Conservation (phyloP, 2,329 filamentous ascomycete genomes). For the Claviceps humidiphila region DNA sequence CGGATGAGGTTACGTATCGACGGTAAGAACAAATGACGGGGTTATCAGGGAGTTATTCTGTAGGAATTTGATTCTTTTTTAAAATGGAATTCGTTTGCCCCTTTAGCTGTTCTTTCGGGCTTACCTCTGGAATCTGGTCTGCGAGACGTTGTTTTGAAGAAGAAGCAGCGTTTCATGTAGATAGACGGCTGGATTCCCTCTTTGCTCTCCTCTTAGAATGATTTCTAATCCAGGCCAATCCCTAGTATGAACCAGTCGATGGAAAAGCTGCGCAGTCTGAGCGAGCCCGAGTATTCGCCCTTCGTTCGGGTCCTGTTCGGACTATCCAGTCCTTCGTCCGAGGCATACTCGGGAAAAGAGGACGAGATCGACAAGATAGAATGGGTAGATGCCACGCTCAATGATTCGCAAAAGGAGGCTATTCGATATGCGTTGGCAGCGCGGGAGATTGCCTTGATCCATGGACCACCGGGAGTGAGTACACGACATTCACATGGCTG, state of each 20-base stretch:
- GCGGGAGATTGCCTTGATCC: constrained; percentile 74
- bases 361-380: constrained; percentile 34
- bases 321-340: constrained; percentile 35
- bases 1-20: constrained; percentile 54
- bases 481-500: neutral
- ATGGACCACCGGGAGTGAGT: constrained; percentile 71
- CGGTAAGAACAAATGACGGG: constrained; percentile 22
- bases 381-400: constrained; percentile 49
- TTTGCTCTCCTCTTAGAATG: neutral
- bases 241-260: constrained; percentile 50
- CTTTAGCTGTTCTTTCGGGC: neutral
- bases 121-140: too few relatives aligned
- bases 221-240: neutral
- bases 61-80: neutral
- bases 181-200: neutral
- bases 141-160: too few relatives aligned
- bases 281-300: constrained; percentile 41
- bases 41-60: too few relatives aligned
- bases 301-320: constrained; percentile 53
- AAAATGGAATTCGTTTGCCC: too few relatives aligned
- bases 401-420: constrained; percentile 54
- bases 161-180: too few relatives aligned
- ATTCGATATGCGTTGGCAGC: constrained; percentile 74
- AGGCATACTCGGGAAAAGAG: constrained; percentile 29
- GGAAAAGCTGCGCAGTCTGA: constrained; percentile 44